phyloP scores from a whole-genome alignment of 1,139 yeast genomes.

The Candida sojae region DNA sequence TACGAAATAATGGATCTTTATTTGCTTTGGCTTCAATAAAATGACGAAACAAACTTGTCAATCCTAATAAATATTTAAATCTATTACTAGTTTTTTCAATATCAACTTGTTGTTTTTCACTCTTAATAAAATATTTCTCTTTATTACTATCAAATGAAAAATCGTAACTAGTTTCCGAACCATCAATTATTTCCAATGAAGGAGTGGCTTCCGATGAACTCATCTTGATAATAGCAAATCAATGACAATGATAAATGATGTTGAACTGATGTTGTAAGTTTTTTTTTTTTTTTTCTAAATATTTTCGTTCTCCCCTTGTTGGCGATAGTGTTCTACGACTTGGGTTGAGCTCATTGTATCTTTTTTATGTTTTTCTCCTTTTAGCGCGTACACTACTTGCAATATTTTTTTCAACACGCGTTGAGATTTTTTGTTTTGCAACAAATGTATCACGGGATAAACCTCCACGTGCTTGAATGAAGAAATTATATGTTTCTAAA shows the following conservation, averaged over 20 bases:
- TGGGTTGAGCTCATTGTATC: background rate
- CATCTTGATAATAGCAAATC: background rate
- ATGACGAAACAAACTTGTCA: slow-evolving; percentile 68
- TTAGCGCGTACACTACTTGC: background rate
- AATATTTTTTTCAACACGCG: too few species aligned
- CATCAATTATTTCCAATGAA: slow-evolving; percentile 20
- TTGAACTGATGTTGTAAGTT: background rate
- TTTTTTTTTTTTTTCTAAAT: background rate
- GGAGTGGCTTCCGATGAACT: slow-evolving; percentile 17
- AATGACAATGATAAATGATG: background rate
- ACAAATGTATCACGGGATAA: too few species aligned
- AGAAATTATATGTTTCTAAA: too few species aligned
- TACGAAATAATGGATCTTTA: slow-evolving; percentile 58
- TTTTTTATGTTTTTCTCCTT: background rate
- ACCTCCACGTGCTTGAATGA: too few species aligned
- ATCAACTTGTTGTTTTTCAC: slow-evolving; percentile 50
- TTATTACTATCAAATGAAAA: slow-evolving; percentile 18
- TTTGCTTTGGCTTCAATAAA: slow-evolving; percentile 68
- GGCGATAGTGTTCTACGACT: background rate
- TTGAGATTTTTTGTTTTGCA: too few species aligned
- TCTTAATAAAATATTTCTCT: slow-evolving; percentile 45
- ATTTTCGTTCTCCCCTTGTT: background rate
- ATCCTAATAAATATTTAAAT: slow-evolving; percentile 64
- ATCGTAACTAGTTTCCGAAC: slow-evolving; percentile 8
- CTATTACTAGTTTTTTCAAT: slow-evolving; percentile 59